Evolutionary conservation across 2,329 filamentous ascomycete species (phyloP), one percentile per base, ranked within the genome.

Genomic region (Pseudogymnoascus sp.): DNA sequence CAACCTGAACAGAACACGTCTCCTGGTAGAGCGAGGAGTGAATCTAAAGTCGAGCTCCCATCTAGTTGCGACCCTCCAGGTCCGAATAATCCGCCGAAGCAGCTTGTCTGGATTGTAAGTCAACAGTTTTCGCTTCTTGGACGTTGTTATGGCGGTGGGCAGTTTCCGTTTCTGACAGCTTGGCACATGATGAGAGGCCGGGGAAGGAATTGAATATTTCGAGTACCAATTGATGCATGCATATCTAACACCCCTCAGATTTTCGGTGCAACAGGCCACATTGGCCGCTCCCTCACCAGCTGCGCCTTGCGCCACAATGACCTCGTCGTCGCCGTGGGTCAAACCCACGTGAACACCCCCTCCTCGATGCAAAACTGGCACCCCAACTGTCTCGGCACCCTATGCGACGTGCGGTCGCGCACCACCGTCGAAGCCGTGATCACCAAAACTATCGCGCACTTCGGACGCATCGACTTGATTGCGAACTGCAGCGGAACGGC

Each of bases 241-340:
- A 23, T 35, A 13, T 56, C 60, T 67, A 66, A 53, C 13, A 61
- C 31, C 21, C 38, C 65, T 13, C 65, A 92, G 91, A 81, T 97
- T 62, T 99, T 97, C 76, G 95, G 95, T 59, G 93, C 91, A 59
- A 97, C 93, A n/a, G 95, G 95, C 63, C 95, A 99, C 72, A 96
- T 97, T 82, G 95, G 95, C 64, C 88, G 91, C 61, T 96, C 90
- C 7, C 84, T 97, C 19, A 90, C 93, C 65, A 93, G 95, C 71
- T 86, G 84, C 62, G 91, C 90, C 15, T 82, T 97, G 21, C 81
- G 85, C 15, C 89, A 91, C 69, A 88, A 89, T 69, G 95, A 99
- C 73, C 82, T 88, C 60, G 93, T 97, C 64, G 87, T 88, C 2
- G 91, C 91, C 6, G 93, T 97, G 9, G 95, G 95, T 7, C 88